phyloP scores from a whole-genome alignment of 1,284 basidiomycete genomes.

The Ustilago crameri region DNA sequence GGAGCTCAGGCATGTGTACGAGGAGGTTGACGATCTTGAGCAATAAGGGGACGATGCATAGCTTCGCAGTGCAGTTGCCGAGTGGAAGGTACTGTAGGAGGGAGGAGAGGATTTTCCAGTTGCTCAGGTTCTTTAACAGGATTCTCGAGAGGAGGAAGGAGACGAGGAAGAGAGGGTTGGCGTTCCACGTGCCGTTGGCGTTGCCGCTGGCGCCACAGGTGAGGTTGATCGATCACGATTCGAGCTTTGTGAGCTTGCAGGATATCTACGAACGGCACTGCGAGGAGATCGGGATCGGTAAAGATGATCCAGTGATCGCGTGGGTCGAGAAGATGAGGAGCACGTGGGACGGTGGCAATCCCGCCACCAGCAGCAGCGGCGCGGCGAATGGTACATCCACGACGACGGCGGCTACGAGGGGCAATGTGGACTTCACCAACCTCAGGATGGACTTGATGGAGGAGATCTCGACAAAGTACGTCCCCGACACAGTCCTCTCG shows the following conservation, averaged over 20 bases:
- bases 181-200: slow-evolving; percentile 89
- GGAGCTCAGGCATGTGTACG: slow-evolving; percentile 85
- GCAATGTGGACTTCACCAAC: slow-evolving; percentile 74
- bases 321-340: slow-evolving; percentile 67
- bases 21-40: slow-evolving; percentile 90
- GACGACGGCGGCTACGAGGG: slow-evolving; percentile 24
- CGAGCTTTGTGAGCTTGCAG: slow-evolving; percentile 88
- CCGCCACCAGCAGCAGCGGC: not conserved
- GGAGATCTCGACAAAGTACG: slow-evolving; percentile 87
- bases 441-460: slow-evolving; percentile 89
- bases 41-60: slow-evolving; percentile 87
- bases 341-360: slow-evolving; percentile 54
- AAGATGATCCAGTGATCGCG: slow-evolving; percentile 79
- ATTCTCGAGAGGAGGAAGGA: slow-evolving; percentile 78
- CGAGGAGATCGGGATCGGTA: slow-evolving; percentile 78
- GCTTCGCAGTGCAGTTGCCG: slow-evolving; percentile 92
- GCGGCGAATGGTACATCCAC: slow-evolving; percentile 4
- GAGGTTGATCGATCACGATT: slow-evolving; percentile 89
- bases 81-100: slow-evolving; percentile 86
- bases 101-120: slow-evolving; percentile 91
- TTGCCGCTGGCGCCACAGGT: slow-evolving; percentile 86
- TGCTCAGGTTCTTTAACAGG: slow-evolving; percentile 91
- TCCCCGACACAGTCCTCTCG: slow-evolving; percentile 87
- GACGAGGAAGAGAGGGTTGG: slow-evolving; percentile 87
- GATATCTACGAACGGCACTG: slow-evolving; percentile 95